A percentile compares a stretch with the other conserved stretches of the same genome.
These are phyloP conservation scores for Circinella minor DNA, from an alignment of 371 early-diverging fungal species.

Conservation along the genomic window DNA sequence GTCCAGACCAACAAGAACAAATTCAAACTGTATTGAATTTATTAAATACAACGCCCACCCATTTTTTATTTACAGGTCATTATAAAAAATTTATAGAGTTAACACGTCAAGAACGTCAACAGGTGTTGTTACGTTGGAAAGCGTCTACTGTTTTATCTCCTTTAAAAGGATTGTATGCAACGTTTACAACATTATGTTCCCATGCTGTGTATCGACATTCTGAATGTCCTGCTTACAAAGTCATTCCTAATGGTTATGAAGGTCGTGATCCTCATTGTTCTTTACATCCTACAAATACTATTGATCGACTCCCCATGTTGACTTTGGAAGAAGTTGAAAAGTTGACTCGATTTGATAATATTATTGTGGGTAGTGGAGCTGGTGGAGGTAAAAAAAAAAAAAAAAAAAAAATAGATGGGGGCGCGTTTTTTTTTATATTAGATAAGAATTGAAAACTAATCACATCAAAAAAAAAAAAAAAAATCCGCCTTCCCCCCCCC, in stretches of 20 bases:
- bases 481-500: too few relatives aligned
- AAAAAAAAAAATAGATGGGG: too few relatives aligned
- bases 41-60: background rate
- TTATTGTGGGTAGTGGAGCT: conserved; percentile 73
- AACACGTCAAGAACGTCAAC: background rate
- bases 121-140: background rate
- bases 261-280: conserved; percentile 20
- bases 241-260: conserved; percentile 4
- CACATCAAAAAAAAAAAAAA: background rate
- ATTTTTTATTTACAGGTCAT: background rate
- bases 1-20: background rate
- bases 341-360: conserved; percentile 49
- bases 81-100: background rate
- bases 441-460: background rate
- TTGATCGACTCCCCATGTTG: conserved; percentile 23
- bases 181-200: background rate
- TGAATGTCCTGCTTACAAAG: background rate
- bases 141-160: background rate
- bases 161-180: background rate
- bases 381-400: conserved; percentile 59
- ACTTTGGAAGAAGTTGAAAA: conserved; percentile 16
- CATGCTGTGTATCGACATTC: background rate
- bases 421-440: too few relatives aligned
- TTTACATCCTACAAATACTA: conserved; percentile 18
- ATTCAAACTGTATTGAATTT: background rate